Conservation (phyloP, 129 eudicot species). For the Escallonia rubra region DNA sequence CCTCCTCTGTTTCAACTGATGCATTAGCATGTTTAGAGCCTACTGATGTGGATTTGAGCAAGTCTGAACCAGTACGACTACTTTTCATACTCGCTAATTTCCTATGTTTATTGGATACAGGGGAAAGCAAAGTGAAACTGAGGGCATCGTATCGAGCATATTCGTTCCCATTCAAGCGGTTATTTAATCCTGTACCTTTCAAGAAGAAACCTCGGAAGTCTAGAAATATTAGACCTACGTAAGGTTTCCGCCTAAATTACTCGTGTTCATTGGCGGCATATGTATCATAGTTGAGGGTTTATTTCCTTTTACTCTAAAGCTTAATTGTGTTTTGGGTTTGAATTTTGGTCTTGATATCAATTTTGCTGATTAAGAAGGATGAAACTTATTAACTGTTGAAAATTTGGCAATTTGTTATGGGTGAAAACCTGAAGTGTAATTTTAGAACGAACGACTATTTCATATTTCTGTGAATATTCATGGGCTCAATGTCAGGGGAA, state of each 20-base stretch:
- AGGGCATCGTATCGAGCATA: slow-evolving; percentile 24
- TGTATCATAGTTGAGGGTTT: slow-evolving; percentile 2
- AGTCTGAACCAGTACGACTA: not conserved
- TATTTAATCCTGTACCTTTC: slow-evolving; percentile 39
- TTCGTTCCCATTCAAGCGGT: slow-evolving; percentile 57
- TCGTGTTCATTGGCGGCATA: slow-evolving; percentile 1
- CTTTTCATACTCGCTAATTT: not conserved
- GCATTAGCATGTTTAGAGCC: not conserved
- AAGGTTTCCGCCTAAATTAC: slow-evolving; percentile 16
- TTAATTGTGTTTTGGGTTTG: not conserved
- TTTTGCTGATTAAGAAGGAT: not conserved
- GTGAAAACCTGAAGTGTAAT: not conserved
- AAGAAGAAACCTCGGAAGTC: slow-evolving; percentile 46
- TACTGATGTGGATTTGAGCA: not conserved
- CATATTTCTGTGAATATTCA: not conserved
- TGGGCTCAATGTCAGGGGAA: not conserved
- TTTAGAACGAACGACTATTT: not conserved
- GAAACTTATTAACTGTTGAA: not conserved
- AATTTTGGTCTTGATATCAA: not conserved
- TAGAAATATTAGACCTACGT: slow-evolving; percentile 32
- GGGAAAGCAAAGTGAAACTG: slow-evolving; percentile 36
- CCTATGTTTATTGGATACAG: slow-evolving; percentile 28
- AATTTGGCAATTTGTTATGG: not conserved
- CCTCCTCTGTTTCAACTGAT: not conserved
- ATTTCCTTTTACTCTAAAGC: not conserved